Evolutionary conservation across 1,139 yeast genomes (phyloP), one percentile per base, ranked within the genome.

Genomic region (Meyerozyma elateridarum): DNA sequence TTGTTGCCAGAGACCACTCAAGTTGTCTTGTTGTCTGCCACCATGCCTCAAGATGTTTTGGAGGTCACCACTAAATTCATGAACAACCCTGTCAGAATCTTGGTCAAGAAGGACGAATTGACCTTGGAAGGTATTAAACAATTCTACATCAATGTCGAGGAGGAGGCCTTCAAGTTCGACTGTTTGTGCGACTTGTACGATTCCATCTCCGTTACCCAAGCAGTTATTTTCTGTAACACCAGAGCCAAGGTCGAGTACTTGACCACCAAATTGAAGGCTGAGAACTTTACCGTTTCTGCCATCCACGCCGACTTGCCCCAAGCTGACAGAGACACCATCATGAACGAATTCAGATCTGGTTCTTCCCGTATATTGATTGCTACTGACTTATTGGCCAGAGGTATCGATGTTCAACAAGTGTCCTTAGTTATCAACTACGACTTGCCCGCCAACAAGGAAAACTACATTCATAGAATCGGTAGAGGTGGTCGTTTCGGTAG

Each of bases 401-500:
- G 98, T 82, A 89, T 91, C 55, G 98, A 91, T 73, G 96, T 91
- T 49, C 98, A 91, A 77, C 98, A 91, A 72, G 97, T 91, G 48
- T 89, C 97, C 36, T 76, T 91, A 59, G 98, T 91, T 56, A 89
- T 91, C 65, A 91, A 91, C 81, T 91, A 85, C 74, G 98, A 91
- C 66, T 76, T 91, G 65, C 98, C 98, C 54, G 75, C 88, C 59
- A 87, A 89, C 81, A 85, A 88, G 69, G 97, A 91, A 73, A 89
- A 91, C 83, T 91, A 91, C 69, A 87, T 91, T 61, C 98, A 91
- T 77, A 84, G 98, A 81, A 91, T 91, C 58, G 98, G 98, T 79
- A 85, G 98, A 78, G 95, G 96, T 76, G 98, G 98, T 75, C 91
- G 98, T 76, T 91, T 91, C 76, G 98, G 98, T 76, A 82, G 98